A percentile compares a stretch with the other conserved stretches of the same genome.
phyloP scores from a whole-genome alignment of 1,284 basidiomycete genomes.

The Exobasidium rhododendri region DNA sequence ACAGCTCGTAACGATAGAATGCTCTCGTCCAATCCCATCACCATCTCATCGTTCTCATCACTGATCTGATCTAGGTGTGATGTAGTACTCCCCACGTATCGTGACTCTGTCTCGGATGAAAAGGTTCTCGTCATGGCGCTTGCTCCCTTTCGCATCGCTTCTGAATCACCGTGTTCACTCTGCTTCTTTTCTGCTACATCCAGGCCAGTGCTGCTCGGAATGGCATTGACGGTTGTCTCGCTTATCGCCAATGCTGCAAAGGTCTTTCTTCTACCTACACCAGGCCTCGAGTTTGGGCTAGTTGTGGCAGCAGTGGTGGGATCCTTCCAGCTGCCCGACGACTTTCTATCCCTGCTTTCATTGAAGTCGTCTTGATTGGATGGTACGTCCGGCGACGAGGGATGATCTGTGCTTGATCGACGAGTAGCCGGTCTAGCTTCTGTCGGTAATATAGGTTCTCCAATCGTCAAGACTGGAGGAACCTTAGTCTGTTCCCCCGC shows the following conservation, averaged over 20 bases:
- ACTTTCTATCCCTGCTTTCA: background rate
- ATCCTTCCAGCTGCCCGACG: background rate
- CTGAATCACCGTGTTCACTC: background rate
- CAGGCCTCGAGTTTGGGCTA: constrained; percentile 3
- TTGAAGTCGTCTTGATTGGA: background rate
- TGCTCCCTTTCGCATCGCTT: background rate
- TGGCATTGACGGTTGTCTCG: constrained; percentile 4
- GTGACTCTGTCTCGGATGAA: too few relatives aligned
- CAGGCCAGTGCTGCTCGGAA: background rate
- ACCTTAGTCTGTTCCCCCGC: background rate
- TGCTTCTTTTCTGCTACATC: background rate
- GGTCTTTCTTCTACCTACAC: constrained; percentile 12
- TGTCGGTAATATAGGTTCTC: background rate
- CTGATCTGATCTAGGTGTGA: background rate
- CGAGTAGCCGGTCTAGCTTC: background rate
- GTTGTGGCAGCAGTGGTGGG: background rate
- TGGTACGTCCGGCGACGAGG: background rate
- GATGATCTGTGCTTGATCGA: background rate
- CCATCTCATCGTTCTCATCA: background rate
- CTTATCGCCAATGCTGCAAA: background rate
- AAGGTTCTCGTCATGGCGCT: background rate
- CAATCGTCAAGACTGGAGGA: background rate
- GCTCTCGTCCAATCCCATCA: constrained; percentile 24
- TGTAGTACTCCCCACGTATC: background rate
- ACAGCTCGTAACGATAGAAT: constrained; percentile 34